Conservation (phyloP, 495 filamentous ascomycete genomes). For the Aspergillus carlsbadensis region DNA sequence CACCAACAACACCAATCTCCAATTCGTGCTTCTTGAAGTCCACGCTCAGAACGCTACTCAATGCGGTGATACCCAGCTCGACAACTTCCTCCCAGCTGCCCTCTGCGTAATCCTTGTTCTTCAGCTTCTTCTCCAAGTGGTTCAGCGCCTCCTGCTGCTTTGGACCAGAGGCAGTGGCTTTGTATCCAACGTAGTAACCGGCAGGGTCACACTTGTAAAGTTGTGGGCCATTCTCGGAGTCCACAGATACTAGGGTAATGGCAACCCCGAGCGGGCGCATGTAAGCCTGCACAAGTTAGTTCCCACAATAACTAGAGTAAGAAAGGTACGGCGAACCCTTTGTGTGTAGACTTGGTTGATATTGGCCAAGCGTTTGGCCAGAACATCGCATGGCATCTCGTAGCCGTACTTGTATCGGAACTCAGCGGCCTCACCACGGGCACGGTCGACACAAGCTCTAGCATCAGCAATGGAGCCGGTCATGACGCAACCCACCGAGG, state of each 20-base stretch:
- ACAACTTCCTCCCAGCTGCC: slow-evolving; percentile 98
- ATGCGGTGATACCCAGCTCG: slow-evolving; percentile 87
- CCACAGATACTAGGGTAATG: slow-evolving; percentile 88
- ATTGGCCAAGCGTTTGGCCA: slow-evolving; percentile 95
- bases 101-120: slow-evolving; percentile 94
- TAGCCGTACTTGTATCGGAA: slow-evolving; percentile 99
- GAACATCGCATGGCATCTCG: slow-evolving; percentile 97
- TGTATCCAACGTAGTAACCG: slow-evolving; percentile 97
- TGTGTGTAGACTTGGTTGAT: slow-evolving; percentile 99
- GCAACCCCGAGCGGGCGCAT: slow-evolving; percentile 97
- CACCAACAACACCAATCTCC: slow-evolving; percentile 95
- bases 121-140: slow-evolving; percentile 98
- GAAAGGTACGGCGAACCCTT: slow-evolving; percentile 58
- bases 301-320: not conserved
- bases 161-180: slow-evolving; percentile 92
- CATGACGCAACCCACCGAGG: slow-evolving; percentile 96
- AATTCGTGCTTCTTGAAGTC: slow-evolving; percentile 99
- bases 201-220: slow-evolving; percentile 98
- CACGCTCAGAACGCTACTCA: slow-evolving; percentile 94
- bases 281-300: slow-evolving; percentile 65
- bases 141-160: slow-evolving; percentile 99
- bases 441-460: slow-evolving; percentile 84
- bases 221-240: slow-evolving; percentile 90
- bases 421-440: slow-evolving; percentile 92
- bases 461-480: slow-evolving; percentile 98